phyloP scores from a whole-genome alignment of 192 early-diverging fungal species.

The Podila minutissima region DNA sequence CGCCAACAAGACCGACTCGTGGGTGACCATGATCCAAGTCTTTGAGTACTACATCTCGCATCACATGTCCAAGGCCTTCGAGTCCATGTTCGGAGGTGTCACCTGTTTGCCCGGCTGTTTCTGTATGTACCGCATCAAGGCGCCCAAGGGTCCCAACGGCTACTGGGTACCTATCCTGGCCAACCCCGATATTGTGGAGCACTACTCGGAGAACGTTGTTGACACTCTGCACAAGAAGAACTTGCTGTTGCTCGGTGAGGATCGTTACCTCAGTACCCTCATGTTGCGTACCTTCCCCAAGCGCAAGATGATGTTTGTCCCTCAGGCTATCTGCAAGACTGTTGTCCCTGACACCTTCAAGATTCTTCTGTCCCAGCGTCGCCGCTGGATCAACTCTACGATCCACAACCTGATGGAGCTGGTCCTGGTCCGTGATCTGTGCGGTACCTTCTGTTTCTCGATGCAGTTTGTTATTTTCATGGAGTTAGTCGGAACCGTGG shows the following conservation, averaged over 20 bases:
- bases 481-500: slow-evolving; percentile 92
- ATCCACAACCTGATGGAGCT: slow-evolving; percentile 89
- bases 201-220: slow-evolving; percentile 87
- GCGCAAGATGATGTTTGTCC: slow-evolving; percentile 95
- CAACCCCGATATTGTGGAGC: slow-evolving; percentile 85
- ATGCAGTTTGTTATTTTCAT: slow-evolving; percentile 98
- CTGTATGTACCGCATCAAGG: slow-evolving; percentile 89
- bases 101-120: slow-evolving; percentile 88
- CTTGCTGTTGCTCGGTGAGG: slow-evolving; percentile 91
- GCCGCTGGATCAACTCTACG: slow-evolving; percentile 97
- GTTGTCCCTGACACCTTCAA: slow-evolving; percentile 89
- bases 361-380: slow-evolving; percentile 82
- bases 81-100: slow-evolving; percentile 87
- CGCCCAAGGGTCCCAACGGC: slow-evolving; percentile 78
- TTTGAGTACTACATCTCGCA: slow-evolving; percentile 91
- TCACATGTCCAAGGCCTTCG: slow-evolving; percentile 84
- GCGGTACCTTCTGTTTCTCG: slow-evolving; percentile 89
- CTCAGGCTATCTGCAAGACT: slow-evolving; percentile 91
- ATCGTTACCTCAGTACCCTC: slow-evolving; percentile 94
- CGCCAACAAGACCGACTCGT: slow-evolving; percentile 80
- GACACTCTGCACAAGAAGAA: slow-evolving; percentile 95
- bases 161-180: slow-evolving; percentile 89
- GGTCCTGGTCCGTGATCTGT: slow-evolving; percentile 81
- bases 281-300: slow-evolving; percentile 95
- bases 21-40: slow-evolving; percentile 86